phyloP scores from a whole-genome alignment of 805 yeast species.

The Saccharomyces cerevisiae region DNA sequence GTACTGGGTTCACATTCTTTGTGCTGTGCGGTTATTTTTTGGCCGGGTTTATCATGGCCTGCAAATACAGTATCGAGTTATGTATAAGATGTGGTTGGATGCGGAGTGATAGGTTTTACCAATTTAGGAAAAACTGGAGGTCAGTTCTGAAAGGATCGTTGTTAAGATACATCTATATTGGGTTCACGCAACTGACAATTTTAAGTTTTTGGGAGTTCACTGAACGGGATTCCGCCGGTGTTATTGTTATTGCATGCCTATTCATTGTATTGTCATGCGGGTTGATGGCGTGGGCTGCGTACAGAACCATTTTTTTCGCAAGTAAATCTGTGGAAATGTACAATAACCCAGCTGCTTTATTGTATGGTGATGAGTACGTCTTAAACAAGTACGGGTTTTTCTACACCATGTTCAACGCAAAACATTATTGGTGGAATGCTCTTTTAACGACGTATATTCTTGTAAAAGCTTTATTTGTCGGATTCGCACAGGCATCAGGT shows the following conservation, averaged over 20 bases:
- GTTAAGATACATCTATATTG: conserved; percentile 71
- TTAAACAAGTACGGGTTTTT: conserved; percentile 79
- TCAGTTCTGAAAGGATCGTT: conserved; percentile 66
- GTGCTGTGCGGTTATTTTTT: conserved; percentile 71
- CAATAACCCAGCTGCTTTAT: conserved; percentile 77
- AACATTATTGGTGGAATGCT: conserved; percentile 73
- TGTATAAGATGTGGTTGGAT: conserved; percentile 41
- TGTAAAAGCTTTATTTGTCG: conserved; percentile 63
- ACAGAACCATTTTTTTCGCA: conserved; percentile 59
- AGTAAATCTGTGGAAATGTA: conserved; percentile 46
- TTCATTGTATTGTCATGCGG: conserved; percentile 55
- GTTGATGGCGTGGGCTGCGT: conserved; percentile 56
- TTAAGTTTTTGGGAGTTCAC: conserved; percentile 84
- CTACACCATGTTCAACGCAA: conserved; percentile 81
- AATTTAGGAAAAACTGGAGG: conserved; percentile 49
- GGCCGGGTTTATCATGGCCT: conserved; percentile 48
- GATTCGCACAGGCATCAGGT: conserved; percentile 71
- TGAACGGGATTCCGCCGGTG: conserved; percentile 76
- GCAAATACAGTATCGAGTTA: conserved; percentile 45
- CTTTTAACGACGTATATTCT: conserved; percentile 53
- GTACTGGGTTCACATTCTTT: conserved; percentile 82
- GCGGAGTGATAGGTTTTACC: conserved; percentile 38
- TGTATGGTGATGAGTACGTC: conserved; percentile 68
- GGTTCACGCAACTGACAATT: conserved; percentile 71
- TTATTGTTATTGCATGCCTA: conserved; percentile 69